These are phyloP conservation scores for Starmerella stigmatis DNA, from an alignment of 805 yeast genomes.

Conservation along the genomic window DNA sequence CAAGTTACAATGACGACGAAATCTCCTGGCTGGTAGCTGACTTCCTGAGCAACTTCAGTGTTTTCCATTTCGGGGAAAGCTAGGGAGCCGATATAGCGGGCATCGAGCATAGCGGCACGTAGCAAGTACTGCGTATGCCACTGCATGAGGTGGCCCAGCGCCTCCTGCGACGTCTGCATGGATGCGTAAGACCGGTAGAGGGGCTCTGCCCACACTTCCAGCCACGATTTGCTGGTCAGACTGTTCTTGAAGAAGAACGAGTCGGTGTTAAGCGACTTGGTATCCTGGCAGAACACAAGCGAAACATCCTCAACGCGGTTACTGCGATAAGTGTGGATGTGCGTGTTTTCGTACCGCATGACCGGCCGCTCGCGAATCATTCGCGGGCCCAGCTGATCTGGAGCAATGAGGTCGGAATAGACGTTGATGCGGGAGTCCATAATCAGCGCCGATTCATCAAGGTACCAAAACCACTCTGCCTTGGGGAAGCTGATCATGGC, in stretches of 20 bases:
- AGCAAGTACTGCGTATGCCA: conserved; percentile 85
- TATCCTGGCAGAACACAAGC: conserved; percentile 61
- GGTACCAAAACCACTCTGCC: conserved; percentile 82
- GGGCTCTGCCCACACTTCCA: conserved; percentile 75
- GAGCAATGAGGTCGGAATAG: conserved; percentile 46
- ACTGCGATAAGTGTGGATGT: conserved; percentile 48
- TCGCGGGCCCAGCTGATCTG: conserved; percentile 50
- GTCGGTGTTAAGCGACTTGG: conserved; percentile 50
- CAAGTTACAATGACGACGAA: conserved; percentile 31
- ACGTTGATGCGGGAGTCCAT: conserved; percentile 60
- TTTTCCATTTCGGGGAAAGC: conserved; percentile 20
- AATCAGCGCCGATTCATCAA: conserved; percentile 62
- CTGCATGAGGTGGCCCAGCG: conserved; percentile 75
- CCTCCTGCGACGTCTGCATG: conserved; percentile 46
- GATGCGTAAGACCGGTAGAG: conserved; percentile 53
- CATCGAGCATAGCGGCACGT: conserved; percentile 62
- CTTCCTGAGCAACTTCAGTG: conserved; percentile 22
- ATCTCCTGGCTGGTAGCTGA: conserved; percentile 29
- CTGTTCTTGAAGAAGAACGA: conserved; percentile 63
- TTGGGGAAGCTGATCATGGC: conserved; percentile 92
- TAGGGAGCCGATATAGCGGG: conserved; percentile 40
- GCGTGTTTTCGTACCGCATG: conserved; percentile 33
- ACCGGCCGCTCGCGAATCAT: conserved; percentile 64
- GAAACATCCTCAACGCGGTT: conserved; percentile 45
- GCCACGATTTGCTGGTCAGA: conserved; percentile 46